Evolutionary conservation across 2,329 filamentous ascomycete species (phyloP), one percentile per base, ranked within the genome.

Genomic region (Aspergillus viridinutans): DNA sequence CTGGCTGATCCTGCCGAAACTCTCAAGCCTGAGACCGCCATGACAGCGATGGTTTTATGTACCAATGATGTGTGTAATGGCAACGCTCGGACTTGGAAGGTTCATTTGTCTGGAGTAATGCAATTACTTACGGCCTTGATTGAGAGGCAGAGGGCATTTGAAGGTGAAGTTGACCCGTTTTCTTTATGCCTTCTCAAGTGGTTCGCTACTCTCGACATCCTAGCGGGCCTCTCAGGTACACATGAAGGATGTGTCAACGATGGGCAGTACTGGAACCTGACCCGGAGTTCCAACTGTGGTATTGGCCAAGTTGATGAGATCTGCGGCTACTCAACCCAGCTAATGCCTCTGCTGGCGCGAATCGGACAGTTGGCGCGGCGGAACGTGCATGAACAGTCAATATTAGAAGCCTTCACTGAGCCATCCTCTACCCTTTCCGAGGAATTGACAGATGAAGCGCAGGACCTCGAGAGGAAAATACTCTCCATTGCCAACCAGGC

Each of bases 41-140:
- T 62, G 10, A 69, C 69, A 20, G 69, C 69, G 23, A 69, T 72
- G 62, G 59, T 64, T 2, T 50, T 72, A 6, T 72, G 69, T 52
- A 72, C 68, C 1, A 70, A 69, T 53, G 69, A 72, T 62, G 67
- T 72, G n/a, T 71, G 68, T 29, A 69, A 71, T 56, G 69, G 69
- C 1, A 66, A 70, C 35, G 63, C 67, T 58, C 57, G 65, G 10
- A 55, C 64, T 28, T 69, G 68, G 65, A 52, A 60, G 7, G 63
- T 61, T 6, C 69, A 70, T 58, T 58, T 70, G n/a, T 53, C 51
- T 8, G 69, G 68, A 1, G 65, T 68, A 1, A 59, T 63, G 53
- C 66, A 63, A 25, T 57, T 70, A 20, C 51, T 70, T 4, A 50
- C 48, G 50, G 53, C 60, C 4, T 58, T 67, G 7, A 32, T 68